These are phyloP conservation scores for Scolecobasidium constrictum DNA, from an alignment of 2,329 filamentous ascomycete genomes.

Conservation along the genomic window DNA sequence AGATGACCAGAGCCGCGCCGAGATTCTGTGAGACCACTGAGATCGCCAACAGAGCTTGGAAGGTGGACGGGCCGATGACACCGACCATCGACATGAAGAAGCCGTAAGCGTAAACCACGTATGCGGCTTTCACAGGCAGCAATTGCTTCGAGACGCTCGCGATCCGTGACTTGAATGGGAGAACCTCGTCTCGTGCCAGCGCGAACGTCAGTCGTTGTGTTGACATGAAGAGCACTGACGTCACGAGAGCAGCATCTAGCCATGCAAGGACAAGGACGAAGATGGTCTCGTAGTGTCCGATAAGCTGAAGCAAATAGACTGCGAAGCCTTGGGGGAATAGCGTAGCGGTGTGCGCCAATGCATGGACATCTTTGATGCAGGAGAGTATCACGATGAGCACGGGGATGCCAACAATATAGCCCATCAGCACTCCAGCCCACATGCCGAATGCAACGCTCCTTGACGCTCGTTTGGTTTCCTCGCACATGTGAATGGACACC, in stretches of 20 bases:
- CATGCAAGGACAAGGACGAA: conserved; percentile 24
- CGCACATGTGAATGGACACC: conserved; percentile 26
- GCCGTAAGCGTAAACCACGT: conserved; percentile 21
- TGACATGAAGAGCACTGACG: conserved; percentile 27
- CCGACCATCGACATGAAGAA: conserved; percentile 25
- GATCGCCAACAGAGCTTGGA: conserved; percentile 27
- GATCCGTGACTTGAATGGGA: conserved; percentile 26
- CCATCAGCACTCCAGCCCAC: conserved; percentile 25
- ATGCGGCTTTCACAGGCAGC: conserved; percentile 26
- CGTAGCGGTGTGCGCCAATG: conserved; percentile 23
- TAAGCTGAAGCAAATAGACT: conserved; percentile 27
- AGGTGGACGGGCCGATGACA: conserved; percentile 27
- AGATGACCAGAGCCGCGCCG: conserved; percentile 28
- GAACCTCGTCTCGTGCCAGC: conserved; percentile 28
- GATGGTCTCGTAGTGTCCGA: conserved; percentile 23
- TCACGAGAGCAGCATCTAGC: conserved; percentile 28
- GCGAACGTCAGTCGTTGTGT: conserved; percentile 31
- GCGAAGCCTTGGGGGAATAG: conserved; percentile 31
- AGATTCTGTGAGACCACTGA: conserved; percentile 29
- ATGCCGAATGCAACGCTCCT: conserved; percentile 28
- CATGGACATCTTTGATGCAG: conserved; percentile 30
- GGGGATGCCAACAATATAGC: conserved; percentile 27
- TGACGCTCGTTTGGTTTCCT: conserved; percentile 27
- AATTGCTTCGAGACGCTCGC: conserved; percentile 20
- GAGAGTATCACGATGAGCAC: conserved; percentile 29